phyloP scores from a whole-genome alignment of 148 eudicot genomes.

The Polygonum aviculare region DNA sequence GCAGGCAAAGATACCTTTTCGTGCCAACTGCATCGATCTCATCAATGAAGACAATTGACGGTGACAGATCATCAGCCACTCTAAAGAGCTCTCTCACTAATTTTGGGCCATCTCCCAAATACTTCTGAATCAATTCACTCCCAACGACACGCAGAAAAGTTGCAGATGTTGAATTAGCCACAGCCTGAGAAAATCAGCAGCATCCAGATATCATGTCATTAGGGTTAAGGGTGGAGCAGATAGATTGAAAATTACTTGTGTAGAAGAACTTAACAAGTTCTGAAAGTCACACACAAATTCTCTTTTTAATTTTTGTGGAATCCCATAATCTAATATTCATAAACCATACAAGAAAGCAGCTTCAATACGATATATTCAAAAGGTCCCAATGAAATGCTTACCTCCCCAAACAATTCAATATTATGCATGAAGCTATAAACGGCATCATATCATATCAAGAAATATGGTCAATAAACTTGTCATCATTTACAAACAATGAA shows the following conservation, averaged over 20 bases:
- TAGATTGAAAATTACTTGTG: neutral
- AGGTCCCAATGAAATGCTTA: neutral
- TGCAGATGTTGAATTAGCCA: conserved; percentile 35
- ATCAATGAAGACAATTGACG: conserved; percentile 12
- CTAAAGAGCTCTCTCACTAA: conserved; percentile 26
- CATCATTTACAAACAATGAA: neutral
- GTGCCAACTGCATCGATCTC: conserved; percentile 14
- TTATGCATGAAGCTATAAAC: neutral
- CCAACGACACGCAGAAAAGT: conserved; percentile 38
- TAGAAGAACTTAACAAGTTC: neutral
- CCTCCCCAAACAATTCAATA: neutral
- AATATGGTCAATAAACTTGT: neutral
- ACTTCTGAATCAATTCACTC: conserved; percentile 33
- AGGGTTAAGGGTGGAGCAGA: neutral
- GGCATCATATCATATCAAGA: neutral
- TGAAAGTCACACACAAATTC: neutral
- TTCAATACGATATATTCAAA: neutral
- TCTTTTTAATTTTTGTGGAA: too few relatives aligned
- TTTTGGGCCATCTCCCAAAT: conserved; percentile 31
- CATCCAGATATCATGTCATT: neutral
- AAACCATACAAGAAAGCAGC: neutral
- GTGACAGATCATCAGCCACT: conserved; percentile 27
- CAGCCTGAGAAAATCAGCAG: conserved; percentile 19
- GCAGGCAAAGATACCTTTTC: conserved; percentile 6
- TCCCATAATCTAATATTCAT: neutral